A percentile compares a stretch with the other conserved stretches of the same genome.
These are phyloP conservation scores for Myxozyma nipponensis DNA, from an alignment of 805 yeast genomes.

Conservation along the genomic window DNA sequence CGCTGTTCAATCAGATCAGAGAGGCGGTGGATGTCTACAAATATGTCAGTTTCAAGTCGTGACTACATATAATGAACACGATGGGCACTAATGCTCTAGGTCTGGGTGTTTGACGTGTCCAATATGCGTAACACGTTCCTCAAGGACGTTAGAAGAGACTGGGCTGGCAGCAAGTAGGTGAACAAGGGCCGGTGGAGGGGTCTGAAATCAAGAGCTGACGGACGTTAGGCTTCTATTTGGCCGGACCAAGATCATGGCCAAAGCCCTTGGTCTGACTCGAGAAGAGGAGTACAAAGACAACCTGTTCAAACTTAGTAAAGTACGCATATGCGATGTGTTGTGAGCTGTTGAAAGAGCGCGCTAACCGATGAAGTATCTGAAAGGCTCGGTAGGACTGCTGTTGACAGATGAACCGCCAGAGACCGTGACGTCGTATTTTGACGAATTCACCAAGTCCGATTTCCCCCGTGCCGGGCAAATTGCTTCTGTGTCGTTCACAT, in stretches of 20 bases:
- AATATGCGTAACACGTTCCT: constrained; percentile 94
- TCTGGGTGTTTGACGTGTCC: constrained; percentile 81
- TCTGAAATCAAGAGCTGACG: background rate
- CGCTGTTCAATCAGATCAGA: constrained; percentile 88
- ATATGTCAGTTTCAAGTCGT: constrained; percentile 41
- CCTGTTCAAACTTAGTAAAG: constrained; percentile 61
- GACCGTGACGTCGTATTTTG: constrained; percentile 86
- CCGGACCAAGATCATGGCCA: constrained; percentile 85
- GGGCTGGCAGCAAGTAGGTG: constrained; percentile 69
- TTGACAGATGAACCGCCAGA: constrained; percentile 86
- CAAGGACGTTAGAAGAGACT: constrained; percentile 86
- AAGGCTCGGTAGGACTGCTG: constrained; percentile 80
- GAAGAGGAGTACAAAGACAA: constrained; percentile 90
- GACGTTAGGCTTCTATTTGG: constrained; percentile 66
- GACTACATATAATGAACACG: background rate
- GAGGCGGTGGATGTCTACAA: constrained; percentile 69
- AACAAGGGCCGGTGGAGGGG: too few relatives aligned
- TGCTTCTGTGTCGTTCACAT: constrained; percentile 75
- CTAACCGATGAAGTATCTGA: constrained; percentile 13
- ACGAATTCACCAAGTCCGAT: constrained; percentile 71
- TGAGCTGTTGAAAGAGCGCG: too few relatives aligned
- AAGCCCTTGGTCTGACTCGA: constrained; percentile 82
- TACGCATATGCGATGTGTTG: constrained; percentile 37
- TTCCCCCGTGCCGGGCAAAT: constrained; percentile 84
- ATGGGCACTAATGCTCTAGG: constrained; percentile 7